Base-by-base conservation (phyloP, 345 rosid genomes). In the Rubroshorea leprosula region DNA sequence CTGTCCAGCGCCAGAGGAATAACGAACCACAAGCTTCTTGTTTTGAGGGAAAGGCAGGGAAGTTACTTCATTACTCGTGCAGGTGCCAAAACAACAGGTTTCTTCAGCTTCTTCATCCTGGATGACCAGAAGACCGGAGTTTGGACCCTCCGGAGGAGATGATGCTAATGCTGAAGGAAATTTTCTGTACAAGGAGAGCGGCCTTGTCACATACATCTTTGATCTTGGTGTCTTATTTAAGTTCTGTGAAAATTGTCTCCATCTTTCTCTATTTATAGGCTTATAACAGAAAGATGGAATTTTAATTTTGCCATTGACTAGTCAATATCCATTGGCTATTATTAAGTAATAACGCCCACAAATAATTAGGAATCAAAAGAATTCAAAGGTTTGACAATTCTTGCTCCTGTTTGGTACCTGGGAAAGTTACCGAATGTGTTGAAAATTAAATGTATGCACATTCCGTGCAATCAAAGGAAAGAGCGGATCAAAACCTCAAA, bases 31-130 rank as follows among this genome's bases (percentile, higher is more conserved):
- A 0, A 49, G 24, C 14, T 49, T 14, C 53, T 49, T 49, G 27
- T 49, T 49, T 21, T 49, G 26, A 49, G 53, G 53, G 25, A 49
- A 49, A 49, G 53, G 53, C n/a, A 21, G 44, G 13, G 24, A 7
- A 9, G 23, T 19, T 49, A 44, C 6, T 44, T 44, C 23, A 46
- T 61, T 43, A 12, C 27, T 68, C 16, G 60, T 59, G 21, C 74
- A 79, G 24, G 39, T 39, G 0, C 87, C 90, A 23, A 72, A 81
- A 48, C 77, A 83, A 47, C 76, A 71, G 10, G 62, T 69, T 5
- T 77, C 68, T 51, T 69, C 72, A 5, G 82, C 73, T 66, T 80
- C 85, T 67, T 86, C 84, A 6, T 86, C 90, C 62, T 62, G 76
- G 49, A 86, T 78, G 17, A 81, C 82, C 45, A 86, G 29, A 26